These are phyloP conservation scores for Acidiella bohemica DNA, from an alignment of 495 filamentous ascomycete species.

Conservation along the genomic window DNA sequence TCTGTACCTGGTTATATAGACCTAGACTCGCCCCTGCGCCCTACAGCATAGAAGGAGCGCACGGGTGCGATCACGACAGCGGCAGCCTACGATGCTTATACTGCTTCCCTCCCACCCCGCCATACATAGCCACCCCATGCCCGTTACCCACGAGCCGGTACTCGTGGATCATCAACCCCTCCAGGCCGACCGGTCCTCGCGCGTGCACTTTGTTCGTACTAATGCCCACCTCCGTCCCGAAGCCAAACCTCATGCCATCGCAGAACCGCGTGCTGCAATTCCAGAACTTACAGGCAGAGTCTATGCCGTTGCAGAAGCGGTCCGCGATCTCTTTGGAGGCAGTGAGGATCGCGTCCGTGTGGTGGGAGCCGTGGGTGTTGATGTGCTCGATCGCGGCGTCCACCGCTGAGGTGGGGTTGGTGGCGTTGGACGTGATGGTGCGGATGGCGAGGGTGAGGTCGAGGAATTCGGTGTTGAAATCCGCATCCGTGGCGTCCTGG, in stretches of 20 bases:
- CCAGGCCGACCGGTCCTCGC: conserved; percentile 81
- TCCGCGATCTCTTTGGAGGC: conserved; percentile 49
- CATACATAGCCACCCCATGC: conserved; percentile 62
- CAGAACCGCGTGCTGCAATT: conserved; percentile 90
- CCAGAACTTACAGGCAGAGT: conserved; percentile 92
- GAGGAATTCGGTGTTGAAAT: conserved; percentile 85
- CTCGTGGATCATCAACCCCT: conserved; percentile 94
- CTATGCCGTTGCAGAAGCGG: conserved; percentile 66
- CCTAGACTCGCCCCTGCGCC: neutral
- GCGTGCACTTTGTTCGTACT: conserved; percentile 98
- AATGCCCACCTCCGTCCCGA: conserved; percentile 95
- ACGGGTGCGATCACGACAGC: too few relatives aligned
- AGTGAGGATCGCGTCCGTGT: conserved; percentile 88
- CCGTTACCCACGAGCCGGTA: conserved; percentile 74
- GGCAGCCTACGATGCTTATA: conserved; percentile 56
- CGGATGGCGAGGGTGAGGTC: conserved; percentile 75
- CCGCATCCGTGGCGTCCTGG: conserved; percentile 48
- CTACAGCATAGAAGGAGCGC: too few relatives aligned
- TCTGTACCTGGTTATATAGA: conserved; percentile 53
- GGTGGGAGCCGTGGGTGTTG: conserved; percentile 81
- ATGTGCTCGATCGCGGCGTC: conserved; percentile 73
- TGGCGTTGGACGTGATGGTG: conserved; percentile 40
- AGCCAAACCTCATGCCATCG: conserved; percentile 92
- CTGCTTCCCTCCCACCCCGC: conserved; percentile 49
- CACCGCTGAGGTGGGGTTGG: conserved; percentile 30